Evolutionary conservation across 1,284 basidiomycete genomes (phyloP).

Genomic region (Volvariella volvacea): DNA sequence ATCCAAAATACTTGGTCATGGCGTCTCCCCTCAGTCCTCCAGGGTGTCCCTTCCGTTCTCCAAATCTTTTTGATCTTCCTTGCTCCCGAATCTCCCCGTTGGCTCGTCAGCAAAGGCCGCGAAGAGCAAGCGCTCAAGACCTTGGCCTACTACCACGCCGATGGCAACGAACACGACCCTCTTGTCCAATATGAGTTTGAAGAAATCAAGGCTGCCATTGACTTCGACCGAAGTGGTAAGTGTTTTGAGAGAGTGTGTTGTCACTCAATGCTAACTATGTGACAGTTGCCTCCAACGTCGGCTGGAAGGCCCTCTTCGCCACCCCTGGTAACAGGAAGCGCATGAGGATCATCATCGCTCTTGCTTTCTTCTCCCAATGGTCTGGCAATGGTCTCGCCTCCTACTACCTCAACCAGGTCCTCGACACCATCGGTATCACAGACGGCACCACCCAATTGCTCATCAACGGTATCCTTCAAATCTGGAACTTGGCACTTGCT

Average conservation of each 20-base stretch:
- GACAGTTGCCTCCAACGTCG: slow-evolving; percentile 40
- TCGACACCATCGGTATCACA: slow-evolving; percentile 46
- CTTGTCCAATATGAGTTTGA: slow-evolving; percentile 69
- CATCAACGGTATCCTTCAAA: slow-evolving; percentile 47
- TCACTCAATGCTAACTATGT: not conserved
- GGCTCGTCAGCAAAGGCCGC: slow-evolving; percentile 58
- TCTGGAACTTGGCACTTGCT: slow-evolving; percentile 47
- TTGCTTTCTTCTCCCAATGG: slow-evolving; percentile 61
- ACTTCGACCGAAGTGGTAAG: slow-evolving; percentile 41
- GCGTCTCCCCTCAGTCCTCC: slow-evolving; percentile 67
- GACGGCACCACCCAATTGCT: slow-evolving; percentile 43
- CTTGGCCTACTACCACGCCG: slow-evolving; percentile 71
- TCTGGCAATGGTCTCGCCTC: slow-evolving; percentile 55
- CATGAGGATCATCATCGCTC: slow-evolving; percentile 59
- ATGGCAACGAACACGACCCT: slow-evolving; percentile 57
- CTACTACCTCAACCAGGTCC: slow-evolving; percentile 41
- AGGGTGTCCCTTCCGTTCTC: slow-evolving; percentile 54
- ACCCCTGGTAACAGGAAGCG: slow-evolving; percentile 64
- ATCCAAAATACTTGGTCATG: slow-evolving; percentile 64
- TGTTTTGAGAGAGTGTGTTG: no score
- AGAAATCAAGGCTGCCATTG: slow-evolving; percentile 72
- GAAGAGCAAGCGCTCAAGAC: slow-evolving; percentile 53
- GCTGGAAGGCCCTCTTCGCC: slow-evolving; percentile 42
- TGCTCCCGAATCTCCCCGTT: slow-evolving; percentile 69
- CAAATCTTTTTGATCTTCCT: slow-evolving; percentile 57